Percentiles rank a stretch among this genome's conserved stretches.
Evolutionary conservation across 2,329 filamentous ascomycete genomes (phyloP).

Genomic region (Lachnellula cervina): DNA sequence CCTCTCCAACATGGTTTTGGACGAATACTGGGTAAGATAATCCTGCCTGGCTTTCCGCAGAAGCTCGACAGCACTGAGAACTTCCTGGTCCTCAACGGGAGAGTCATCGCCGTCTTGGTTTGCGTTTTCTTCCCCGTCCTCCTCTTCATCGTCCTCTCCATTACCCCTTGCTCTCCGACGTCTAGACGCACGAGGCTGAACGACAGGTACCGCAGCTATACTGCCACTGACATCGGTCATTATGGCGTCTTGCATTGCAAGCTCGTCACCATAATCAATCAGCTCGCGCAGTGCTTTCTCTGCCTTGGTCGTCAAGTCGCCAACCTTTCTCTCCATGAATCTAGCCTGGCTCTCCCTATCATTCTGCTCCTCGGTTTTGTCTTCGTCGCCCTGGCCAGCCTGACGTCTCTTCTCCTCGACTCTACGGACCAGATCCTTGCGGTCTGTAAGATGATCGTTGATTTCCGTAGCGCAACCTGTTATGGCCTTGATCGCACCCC

Average conservation of each 20-base stretch:
- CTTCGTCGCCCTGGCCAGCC: slow-evolving; percentile 30
- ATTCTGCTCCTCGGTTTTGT: slow-evolving; percentile 30
- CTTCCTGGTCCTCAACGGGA: slow-evolving; percentile 19
- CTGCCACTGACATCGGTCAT: slow-evolving; percentile 31
- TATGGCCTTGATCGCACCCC: slow-evolving; percentile 42
- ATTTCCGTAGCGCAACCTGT: slow-evolving; percentile 42
- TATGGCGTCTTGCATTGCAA: slow-evolving; percentile 30
- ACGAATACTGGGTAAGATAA: slow-evolving; percentile 33
- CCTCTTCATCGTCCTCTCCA: slow-evolving; percentile 34
- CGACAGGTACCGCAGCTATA: slow-evolving; percentile 13
- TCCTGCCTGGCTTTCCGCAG: slow-evolving; percentile 34
- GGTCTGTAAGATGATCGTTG: slow-evolving; percentile 46
- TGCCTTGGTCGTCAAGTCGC: slow-evolving; percentile 47
- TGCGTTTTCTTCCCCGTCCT: slow-evolving; percentile 40
- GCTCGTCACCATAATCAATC: slow-evolving; percentile 50
- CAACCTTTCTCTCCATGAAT: slow-evolving; percentile 41
- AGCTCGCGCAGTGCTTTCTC: slow-evolving; percentile 53
- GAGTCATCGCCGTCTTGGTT: slow-evolving; percentile 21
- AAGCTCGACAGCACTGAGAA: slow-evolving; percentile 33
- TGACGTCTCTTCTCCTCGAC: slow-evolving; percentile 26
- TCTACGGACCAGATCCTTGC: slow-evolving; percentile 21
- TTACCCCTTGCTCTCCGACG: slow-evolving; percentile 30
- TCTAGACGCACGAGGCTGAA: slow-evolving; percentile 31
- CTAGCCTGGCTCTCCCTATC: slow-evolving; percentile 37
- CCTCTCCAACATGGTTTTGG: slow-evolving; percentile 37